phyloP scores from a whole-genome alignment of 371 early-diverging fungal genomes.

The Lichtheimia ramosa region DNA sequence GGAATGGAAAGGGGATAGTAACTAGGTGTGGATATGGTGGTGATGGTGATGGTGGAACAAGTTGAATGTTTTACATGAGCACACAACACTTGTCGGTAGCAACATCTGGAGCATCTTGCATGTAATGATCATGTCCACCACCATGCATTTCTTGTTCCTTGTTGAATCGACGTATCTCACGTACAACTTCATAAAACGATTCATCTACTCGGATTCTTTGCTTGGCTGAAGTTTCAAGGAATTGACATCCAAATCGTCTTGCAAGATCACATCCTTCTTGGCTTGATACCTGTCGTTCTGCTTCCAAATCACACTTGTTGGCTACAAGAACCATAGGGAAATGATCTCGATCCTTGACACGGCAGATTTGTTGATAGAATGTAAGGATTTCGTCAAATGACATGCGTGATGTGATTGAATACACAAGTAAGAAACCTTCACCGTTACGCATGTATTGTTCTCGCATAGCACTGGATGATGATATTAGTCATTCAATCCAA shows the following conservation, averaged over 20 bases:
- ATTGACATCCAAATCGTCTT: conserved; percentile 69
- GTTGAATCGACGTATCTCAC: conserved; percentile 79
- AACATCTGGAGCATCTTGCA: conserved; percentile 19
- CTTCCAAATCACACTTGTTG: conserved; percentile 93
- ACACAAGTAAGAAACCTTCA: conserved; percentile 42
- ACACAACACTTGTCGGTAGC: conserved; percentile 29
- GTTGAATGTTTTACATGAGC: conserved; percentile 18
- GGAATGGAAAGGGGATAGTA: background rate
- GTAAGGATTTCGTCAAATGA: conserved; percentile 81
- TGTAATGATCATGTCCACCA: conserved; percentile 15
- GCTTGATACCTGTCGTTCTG: conserved; percentile 63
- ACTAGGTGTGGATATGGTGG: background rate
- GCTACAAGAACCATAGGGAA: conserved; percentile 91
- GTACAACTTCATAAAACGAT: conserved; percentile 87
- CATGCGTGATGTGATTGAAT: conserved; percentile 74
- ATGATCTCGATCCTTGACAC: conserved; percentile 79
- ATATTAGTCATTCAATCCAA: background rate
- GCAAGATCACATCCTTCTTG: conserved; percentile 85
- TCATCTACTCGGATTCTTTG: conserved; percentile 88
- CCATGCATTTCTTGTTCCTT: conserved; percentile 53
- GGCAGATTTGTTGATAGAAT: conserved; percentile 77
- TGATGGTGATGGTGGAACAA: background rate
- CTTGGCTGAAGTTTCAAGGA: conserved; percentile 92
- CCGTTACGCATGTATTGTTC: conserved; percentile 84
- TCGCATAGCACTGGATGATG: conserved; percentile 59